Base-by-base conservation (phyloP, 2,329 filamentous ascomycete genomes). In the Sporothrix brasiliensis region DNA sequence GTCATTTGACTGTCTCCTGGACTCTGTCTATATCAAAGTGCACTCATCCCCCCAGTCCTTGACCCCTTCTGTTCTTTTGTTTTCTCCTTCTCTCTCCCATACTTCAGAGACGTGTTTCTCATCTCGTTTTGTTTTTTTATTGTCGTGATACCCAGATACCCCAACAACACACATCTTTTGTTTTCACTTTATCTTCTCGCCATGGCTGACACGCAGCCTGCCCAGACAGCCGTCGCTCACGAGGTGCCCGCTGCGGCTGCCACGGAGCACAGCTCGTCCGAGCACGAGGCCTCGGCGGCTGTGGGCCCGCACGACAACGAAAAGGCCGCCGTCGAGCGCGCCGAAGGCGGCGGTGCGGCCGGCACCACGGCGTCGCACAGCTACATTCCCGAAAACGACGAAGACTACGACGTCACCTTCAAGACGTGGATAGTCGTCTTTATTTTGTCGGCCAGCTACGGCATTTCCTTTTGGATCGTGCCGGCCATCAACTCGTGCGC, bases 381-480 rank as follows among this genome's bases (percentile, higher is more conserved):
- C 30, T 77, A 77, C 68, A 74, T 80, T 47, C 78, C 78, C 2
- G 68, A 76, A 44, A 75, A 69, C 60, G 78, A 80, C 70, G 76
- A 77, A 27, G 77, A 80, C 68, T 81, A 80, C 73, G 75, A 78
- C 71, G 79, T 81, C 65, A 81, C 79, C 4, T 76, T 80, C 73
- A 81, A 80, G 75, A 80, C 79, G 16, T 81, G 79, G 79, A 77
- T 79, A 65, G 79, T 81, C 10, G 79, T 80, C 41, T 71, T 76
- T 71, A 80, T 81, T 69, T 74, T 81, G 13, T 75, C 79, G 0
- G 71, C 78, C 53, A 78, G 76, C 7, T 79, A 80, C 70, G 79
- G 79, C 53, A 77, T 81, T 68, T 79, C 78, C 9, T 81, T 80
- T 72, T 80, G 79, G 78, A 79, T 80, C 65, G 77, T 81, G 0